Conservation (phyloP, 2,329 filamentous ascomycete species). For the Colletotrichum godetiae region DNA sequence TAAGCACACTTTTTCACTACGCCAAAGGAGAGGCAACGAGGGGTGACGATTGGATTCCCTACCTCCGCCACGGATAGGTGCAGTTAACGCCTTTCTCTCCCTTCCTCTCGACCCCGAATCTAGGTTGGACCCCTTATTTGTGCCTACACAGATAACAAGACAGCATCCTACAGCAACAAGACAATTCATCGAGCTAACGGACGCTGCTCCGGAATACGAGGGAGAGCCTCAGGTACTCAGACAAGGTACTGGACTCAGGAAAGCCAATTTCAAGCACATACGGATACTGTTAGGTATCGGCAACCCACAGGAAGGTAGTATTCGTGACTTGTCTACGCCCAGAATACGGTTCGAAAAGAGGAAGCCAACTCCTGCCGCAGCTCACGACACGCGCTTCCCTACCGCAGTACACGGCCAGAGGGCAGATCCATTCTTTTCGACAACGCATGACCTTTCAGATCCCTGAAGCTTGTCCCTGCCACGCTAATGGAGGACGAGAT, state of each 20-base stretch:
- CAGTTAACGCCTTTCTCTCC: background rate
- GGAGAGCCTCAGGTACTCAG: background rate
- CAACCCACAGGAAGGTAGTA: background rate
- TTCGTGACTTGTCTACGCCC: no score
- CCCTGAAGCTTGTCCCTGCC: constrained; percentile 25
- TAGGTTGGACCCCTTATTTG: background rate
- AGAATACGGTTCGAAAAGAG: background rate
- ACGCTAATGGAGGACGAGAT: constrained; percentile 9
- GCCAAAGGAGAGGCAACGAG: background rate
- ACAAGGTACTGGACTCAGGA: background rate
- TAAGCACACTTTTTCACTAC: background rate
- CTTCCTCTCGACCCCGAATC: background rate
- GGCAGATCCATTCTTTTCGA: background rate
- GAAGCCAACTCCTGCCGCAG: background rate
- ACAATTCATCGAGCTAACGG: constrained; percentile 20
- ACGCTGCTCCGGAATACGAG: constrained; percentile 25
- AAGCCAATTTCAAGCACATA: background rate
- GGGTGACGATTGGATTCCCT: background rate
- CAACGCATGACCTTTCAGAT: constrained; percentile 28
- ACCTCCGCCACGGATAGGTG: background rate
- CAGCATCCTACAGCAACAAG: constrained; percentile 11
- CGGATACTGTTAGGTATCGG: background rate
- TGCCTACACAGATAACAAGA: background rate
- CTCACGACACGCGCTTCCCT: background rate
- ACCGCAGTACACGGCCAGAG: background rate